Evolutionary conservation across 1,139 yeast species (phyloP), one percentile per base, ranked within the genome.

Genomic region (Magnusiomyces suaveolens): DNA sequence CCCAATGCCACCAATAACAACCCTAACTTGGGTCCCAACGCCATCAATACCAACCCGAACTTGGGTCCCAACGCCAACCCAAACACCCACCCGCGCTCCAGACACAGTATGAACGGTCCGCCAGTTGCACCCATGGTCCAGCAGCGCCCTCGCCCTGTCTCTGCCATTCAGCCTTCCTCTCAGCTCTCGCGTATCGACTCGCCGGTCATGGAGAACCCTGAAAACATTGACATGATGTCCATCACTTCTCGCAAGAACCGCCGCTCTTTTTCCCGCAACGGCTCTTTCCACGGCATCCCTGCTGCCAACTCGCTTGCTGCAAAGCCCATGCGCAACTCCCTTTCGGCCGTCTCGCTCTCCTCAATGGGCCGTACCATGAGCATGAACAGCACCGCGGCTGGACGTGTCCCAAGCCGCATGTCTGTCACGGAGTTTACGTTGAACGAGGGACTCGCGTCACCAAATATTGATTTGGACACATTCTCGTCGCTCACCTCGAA

Each of bases 181-280:
- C 3, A 20, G 23, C 18, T 41, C 25, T 41, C 44, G 18, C 44
- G 44, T 10, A 41, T 41, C 20, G 44, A 21, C 3, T 21, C 44
- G 8, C 44, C 44, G 3, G 44, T 41, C 2, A 25, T 52, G 33
- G 53, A 48, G 25, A 43, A 52, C 24, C 54, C 52, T 18, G 56
- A 53, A 3, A 26, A 44, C 18, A 39, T 56, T 25, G 41, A 36
- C 21, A 56, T 56, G 58, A 56, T 56, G 58, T 48, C 48, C 14
- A n/a, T 56, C 29, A 56, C 58, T n/a, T 32, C 54, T 3, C 51
- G 55, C 24, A 53, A 47, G 33, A 53, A 51, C 46, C 41, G 58
- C 10, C 54, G 58, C 14, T 55, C 56, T 16, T 23, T 50, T 16
- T 32, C 48, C 16, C 24, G 44, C 18, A 3, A 41, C 23, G 25